Base-by-base conservation (phyloP, 441 rosid species). In the Viola pubescens region DNA sequence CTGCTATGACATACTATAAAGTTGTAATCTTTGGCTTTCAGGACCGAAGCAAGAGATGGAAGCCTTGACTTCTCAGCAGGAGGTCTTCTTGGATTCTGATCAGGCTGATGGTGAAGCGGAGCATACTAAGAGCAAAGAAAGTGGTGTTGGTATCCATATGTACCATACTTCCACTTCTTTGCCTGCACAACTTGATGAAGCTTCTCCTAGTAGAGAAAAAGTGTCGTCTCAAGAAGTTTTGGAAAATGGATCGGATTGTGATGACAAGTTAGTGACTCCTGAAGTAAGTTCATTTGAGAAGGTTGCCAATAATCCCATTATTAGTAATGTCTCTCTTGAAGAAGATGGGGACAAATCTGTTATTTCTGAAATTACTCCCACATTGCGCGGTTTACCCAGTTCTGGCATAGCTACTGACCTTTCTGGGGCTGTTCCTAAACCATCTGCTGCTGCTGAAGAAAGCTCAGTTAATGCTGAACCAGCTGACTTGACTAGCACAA, bases 31-130 rank as follows among this genome's bases (percentile, higher is more conserved):
- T 26, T 26, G 34, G 34, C 34, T 26, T 26, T 38, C 78, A 92
- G 97, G 81, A 60, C 63, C 75, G 52, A 77, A 73, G 66, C 89
- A 64, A 54, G 85, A 86, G 58, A 70, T 87, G 92, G 85, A 77
- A 47, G 80, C 96, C 40, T 77, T 84, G 73, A 82, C 85, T 39
- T 41, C 80, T 40, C 81, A 77, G 58, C 91, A 84, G 61, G 96
- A 89, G 70, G 74, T 58, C 53, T 59, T 51, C 13, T 38, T 83
- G 73, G 50, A 48, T 5, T 62, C 77, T 43, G 77, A 79, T 68
- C 61, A 61, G 44, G 83, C 74, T 45, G 69, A 63, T 47, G 73
- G 65, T 72, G 72, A 72, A 53, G 67, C 59, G 7, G 71, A 72
- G 60, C 73, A 75, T 48, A 69, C 43, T 63, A 61, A 51, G 47